These are phyloP conservation scores for Brassica incana DNA, from an alignment of 345 rosid genomes.

Conservation along the genomic window DNA sequence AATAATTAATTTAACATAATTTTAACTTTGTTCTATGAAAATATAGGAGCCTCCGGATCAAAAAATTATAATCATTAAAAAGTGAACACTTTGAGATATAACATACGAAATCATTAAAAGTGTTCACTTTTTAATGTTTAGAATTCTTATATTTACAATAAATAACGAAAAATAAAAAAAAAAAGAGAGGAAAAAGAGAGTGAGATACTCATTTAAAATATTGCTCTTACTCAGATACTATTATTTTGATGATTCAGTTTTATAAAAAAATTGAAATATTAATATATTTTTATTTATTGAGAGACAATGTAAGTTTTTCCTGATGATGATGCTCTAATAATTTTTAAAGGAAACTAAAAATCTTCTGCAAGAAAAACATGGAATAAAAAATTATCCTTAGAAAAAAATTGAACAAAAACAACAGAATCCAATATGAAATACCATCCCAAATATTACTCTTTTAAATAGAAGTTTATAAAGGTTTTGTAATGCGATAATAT, in stretches of 20 bases:
- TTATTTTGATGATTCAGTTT: not conserved
- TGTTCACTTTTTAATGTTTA: too few species aligned
- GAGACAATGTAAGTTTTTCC: not conserved
- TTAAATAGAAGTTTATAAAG: not conserved
- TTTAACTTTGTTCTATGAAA: not conserved
- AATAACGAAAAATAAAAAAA: too few species aligned
- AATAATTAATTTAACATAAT: not conserved
- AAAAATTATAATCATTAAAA: not conserved
- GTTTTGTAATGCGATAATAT: not conserved
- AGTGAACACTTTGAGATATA: not conserved
- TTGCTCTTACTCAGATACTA: not conserved
- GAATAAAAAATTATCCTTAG: not conserved
- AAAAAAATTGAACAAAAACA: not conserved
- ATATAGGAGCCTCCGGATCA: not conserved
- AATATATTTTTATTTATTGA: not conserved
- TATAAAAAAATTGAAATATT: not conserved
- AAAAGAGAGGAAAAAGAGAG: not conserved
- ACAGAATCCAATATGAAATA: not conserved
- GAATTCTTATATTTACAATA: too few species aligned
- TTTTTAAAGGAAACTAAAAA: not conserved
- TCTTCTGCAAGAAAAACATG: not conserved
- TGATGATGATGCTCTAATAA: not conserved
- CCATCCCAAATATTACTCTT: not conserved
- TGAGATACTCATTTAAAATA: not conserved
- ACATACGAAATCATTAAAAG: not conserved